Conservation (phyloP, 2,329 filamentous ascomycete species). For the Rhynchosporium agropyri region DNA sequence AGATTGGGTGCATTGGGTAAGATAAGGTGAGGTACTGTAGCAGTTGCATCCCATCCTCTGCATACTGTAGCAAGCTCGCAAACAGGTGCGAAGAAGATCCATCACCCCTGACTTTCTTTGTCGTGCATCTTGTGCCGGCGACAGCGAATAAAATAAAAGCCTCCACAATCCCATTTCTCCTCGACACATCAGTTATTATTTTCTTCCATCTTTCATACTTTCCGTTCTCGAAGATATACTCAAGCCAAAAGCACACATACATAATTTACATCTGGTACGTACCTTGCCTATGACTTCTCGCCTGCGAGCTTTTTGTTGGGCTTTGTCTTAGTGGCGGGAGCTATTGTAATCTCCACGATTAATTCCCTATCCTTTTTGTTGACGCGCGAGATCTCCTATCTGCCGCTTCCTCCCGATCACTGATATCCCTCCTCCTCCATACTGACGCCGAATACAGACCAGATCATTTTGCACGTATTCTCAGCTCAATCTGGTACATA, state of each 20-base stretch:
- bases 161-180: constrained; percentile 1
- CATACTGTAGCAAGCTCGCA: neutral
- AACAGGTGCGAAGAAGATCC: neutral
- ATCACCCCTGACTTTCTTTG: constrained; percentile 10
- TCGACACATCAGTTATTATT: neutral
- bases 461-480: constrained; percentile 1
- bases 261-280: neutral
- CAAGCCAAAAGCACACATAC: neutral
- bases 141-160: constrained; percentile 5
- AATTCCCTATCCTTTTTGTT: constrained; percentile 12
- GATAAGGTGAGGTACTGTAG: too few species aligned
- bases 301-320: constrained; percentile 8
- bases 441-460: constrained; percentile 1
- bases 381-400: neutral
- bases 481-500: neutral
- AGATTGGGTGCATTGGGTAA: too few species aligned
- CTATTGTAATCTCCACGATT: constrained; percentile 9
- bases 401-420: neutral
- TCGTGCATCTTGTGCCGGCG: neutral
- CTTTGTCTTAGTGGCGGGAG: constrained; percentile 18
- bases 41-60: too few species aligned
- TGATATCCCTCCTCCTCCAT: neutral
- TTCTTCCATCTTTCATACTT: neutral
- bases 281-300: neutral
- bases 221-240: neutral